Conservation (phyloP, 23 red algal genomes). For the Gracilaria caudata region DNA sequence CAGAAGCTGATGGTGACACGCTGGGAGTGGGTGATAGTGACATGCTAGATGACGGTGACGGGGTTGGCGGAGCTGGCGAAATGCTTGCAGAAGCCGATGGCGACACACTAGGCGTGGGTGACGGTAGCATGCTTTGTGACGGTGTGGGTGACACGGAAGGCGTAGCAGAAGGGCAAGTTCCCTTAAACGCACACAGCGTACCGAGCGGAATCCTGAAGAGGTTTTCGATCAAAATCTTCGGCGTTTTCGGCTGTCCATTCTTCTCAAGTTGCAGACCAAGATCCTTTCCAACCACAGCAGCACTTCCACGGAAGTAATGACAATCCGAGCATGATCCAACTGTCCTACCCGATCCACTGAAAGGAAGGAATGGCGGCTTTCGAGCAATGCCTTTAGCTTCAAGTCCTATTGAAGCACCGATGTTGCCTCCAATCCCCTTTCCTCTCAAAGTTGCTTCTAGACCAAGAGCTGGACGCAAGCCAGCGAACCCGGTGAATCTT, state of each 20-base stretch:
- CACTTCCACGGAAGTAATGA: slow-evolving; percentile 4
- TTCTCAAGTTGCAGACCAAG: slow-evolving; percentile 17
- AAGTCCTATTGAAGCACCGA: slow-evolving; percentile 16
- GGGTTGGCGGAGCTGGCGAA: neutral
- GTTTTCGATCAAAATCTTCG: slow-evolving; percentile 26
- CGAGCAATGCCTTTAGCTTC: neutral
- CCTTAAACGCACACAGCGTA: slow-evolving; percentile 18
- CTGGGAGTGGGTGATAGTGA: neutral
- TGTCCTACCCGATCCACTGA: slow-evolving; percentile 2
- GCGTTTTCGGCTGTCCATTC: neutral
- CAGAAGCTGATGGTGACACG: slow-evolving; percentile 2
- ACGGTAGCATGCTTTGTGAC: too few relatives aligned
- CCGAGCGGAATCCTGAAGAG: slow-evolving; percentile 37
- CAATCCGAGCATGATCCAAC: slow-evolving; percentile 10
- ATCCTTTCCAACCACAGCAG: slow-evolving; percentile 9
- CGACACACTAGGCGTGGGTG: too few relatives aligned
- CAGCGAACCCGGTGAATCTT: slow-evolving; percentile 7
- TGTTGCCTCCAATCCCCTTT: slow-evolving; percentile 33
- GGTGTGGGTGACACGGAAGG: too few relatives aligned
- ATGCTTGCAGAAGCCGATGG: too few relatives aligned
- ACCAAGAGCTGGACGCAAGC: slow-evolving; percentile 14
- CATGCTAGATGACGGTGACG: neutral
- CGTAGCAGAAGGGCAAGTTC: too few relatives aligned
- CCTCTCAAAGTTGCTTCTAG: neutral
- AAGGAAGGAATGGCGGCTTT: slow-evolving; percentile 23